phyloP scores from a whole-genome alignment of 163 green algal species.

The Dunaliella salina region DNA sequence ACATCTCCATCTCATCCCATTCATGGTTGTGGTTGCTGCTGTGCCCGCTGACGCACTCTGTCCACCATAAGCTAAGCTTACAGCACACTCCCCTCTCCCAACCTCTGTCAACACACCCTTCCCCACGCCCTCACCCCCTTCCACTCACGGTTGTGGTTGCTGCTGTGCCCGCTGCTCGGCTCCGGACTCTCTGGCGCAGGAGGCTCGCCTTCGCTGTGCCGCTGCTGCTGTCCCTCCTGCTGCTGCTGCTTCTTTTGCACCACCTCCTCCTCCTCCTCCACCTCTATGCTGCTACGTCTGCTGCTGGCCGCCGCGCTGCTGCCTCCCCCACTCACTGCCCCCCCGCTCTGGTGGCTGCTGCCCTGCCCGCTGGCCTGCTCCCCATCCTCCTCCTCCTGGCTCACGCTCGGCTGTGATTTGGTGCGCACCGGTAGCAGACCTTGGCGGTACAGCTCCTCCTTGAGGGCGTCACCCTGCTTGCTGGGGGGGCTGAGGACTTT shows the following conservation, averaged over 20 bases:
- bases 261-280: background rate
- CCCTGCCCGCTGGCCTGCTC: background rate
- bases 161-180: background rate
- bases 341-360: background rate
- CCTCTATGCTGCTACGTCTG: too few species aligned
- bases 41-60: background rate
- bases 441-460: background rate
- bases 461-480: background rate
- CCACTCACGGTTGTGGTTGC: background rate
- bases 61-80: too few species aligned
- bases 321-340: background rate
- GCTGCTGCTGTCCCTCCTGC: too few species aligned
- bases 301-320: background rate
- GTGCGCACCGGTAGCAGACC: background rate
- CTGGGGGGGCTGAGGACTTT: background rate
- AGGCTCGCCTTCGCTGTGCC: too few species aligned
- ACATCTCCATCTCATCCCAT: too few species aligned
- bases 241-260: too few species aligned
- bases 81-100: too few species aligned
- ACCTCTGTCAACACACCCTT: too few species aligned
- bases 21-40: background rate
- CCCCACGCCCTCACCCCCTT: too few species aligned
- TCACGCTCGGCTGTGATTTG: background rate
- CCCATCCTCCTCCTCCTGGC: background rate
- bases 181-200: background rate